These are phyloP conservation scores for Candida methanosorbosa DNA, from an alignment of 805 yeast species.

Conservation along the genomic window DNA sequence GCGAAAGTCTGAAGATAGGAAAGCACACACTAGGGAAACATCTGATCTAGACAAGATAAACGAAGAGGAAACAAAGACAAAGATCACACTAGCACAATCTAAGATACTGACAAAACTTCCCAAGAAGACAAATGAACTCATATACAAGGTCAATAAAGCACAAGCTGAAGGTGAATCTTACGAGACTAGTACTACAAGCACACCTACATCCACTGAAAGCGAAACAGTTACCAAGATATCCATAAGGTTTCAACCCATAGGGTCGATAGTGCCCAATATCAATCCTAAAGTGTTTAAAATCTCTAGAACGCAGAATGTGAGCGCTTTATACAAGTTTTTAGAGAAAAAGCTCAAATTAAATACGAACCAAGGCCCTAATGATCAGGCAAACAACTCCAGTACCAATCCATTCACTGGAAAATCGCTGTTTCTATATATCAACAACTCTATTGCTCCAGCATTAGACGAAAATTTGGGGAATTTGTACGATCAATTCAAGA, in stretches of 20 bases:
- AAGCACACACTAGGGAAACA: too few relatives aligned
- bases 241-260: slow-evolving; percentile 52
- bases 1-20: too few relatives aligned
- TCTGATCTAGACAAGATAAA: too few relatives aligned
- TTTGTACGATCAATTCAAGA: slow-evolving; percentile 25
- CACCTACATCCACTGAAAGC: too few relatives aligned
- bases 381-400: neutral
- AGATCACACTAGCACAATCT: slow-evolving; percentile 22
- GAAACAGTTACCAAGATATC: slow-evolving; percentile 35
- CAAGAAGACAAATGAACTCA: slow-evolving; percentile 14
- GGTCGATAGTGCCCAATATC: slow-evolving; percentile 40
- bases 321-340: slow-evolving; percentile 37
- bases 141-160: slow-evolving; percentile 10
- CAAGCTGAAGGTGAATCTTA: slow-evolving; percentile 5
- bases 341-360: slow-evolving; percentile 27
- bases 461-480: slow-evolving; percentile 34
- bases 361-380: neutral
- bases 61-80: slow-evolving; percentile 8
- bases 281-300: slow-evolving; percentile 43
- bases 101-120: slow-evolving; percentile 16
- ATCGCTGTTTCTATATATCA: slow-evolving; percentile 31
- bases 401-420: slow-evolving; percentile 7
- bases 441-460: slow-evolving; percentile 36
- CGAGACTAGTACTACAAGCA: too few relatives aligned
- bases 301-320: slow-evolving; percentile 35